Evolutionary conservation across 345 rosid genomes (phyloP), one percentile per base, ranked within the genome.

Genomic region (Euphorbia lathyris): DNA sequence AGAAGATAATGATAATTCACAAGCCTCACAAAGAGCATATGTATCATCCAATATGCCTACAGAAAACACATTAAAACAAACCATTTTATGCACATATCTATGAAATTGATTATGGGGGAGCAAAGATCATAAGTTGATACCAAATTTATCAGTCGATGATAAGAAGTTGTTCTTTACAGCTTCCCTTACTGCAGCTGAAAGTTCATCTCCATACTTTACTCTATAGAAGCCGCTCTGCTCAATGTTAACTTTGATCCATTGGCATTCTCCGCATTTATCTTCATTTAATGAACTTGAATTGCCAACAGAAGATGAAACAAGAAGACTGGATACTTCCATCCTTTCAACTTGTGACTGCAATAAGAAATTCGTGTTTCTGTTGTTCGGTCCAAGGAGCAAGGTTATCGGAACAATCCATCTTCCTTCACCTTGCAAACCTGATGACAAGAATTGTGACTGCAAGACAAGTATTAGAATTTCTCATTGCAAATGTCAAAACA

Each of bases 171-270:
- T 42, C 60, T 71, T 74, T 36, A 79, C 68, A 13, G 86, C 84
- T 63, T 68, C 73, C 67, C 70, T 68, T 29, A 80, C 67, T 58
- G 51, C 67, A 67, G 75, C 69, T 65, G 76, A 69, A 56, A 84
- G 87, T 57, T 72, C 59, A 11, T 84, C 71, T 32, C 74, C 83
- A 53, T 81, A 84, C 55, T 67, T 75, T 9, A 73, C 77, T 47
- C 85, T 73, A 51, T 81, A 81, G 75, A 84, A 81, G 47, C 87
- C 87, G 57, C 78, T 79, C 66, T 77, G 82, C 64, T 77, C 74
- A 34, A 77, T 70, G 74, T 83, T 83, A 17, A 81, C 76, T 74
- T 79, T 83, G 59, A 81, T 22, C 81, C 87, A 83, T 48, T 27
- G 23, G 38, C 38, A 22, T 40, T 74, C 72, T 45, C 74, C 68